Conservation (phyloP, 1,139 yeast genomes). For the Saccharomyces hybrid region DNA sequence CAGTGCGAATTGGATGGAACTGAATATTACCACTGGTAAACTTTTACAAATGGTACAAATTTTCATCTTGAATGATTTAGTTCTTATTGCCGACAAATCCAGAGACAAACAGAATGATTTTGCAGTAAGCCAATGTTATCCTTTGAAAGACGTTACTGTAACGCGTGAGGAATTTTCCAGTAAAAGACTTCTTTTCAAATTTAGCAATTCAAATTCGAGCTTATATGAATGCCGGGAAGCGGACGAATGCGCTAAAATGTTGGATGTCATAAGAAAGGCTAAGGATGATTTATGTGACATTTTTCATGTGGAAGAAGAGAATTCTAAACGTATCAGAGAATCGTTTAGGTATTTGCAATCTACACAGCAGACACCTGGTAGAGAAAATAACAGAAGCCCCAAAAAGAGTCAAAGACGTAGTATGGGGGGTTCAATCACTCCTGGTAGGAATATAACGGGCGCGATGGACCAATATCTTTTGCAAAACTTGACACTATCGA, state of each 20-base stretch:
- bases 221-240: constrained; percentile 49
- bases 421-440: constrained; percentile 9
- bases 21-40: constrained; percentile 83
- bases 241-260: constrained; percentile 51
- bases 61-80: constrained; percentile 68
- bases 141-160: constrained; percentile 54
- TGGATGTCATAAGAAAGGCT: constrained; percentile 57
- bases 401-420: constrained; percentile 24
- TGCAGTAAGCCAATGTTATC: constrained; percentile 77
- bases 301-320: constrained; percentile 36
- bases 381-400: constrained; percentile 26
- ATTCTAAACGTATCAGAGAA: constrained; percentile 41
- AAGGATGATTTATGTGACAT: constrained; percentile 49
- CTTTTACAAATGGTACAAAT: constrained; percentile 71
- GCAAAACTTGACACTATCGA: constrained; percentile 25
- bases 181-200: constrained; percentile 27
- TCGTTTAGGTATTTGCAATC: constrained; percentile 40
- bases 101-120: constrained; percentile 38
- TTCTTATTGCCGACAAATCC: constrained; percentile 65
- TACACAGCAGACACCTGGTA: constrained; percentile 26
- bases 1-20: constrained; percentile 80
- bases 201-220: constrained; percentile 16
- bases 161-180: constrained; percentile 20
- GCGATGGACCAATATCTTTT: constrained; percentile 22
- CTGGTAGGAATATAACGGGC: constrained; percentile 2